Evolutionary conservation across 768 basidiomycete species (phyloP).

Genomic region (Leccinum subtestaceum): DNA sequence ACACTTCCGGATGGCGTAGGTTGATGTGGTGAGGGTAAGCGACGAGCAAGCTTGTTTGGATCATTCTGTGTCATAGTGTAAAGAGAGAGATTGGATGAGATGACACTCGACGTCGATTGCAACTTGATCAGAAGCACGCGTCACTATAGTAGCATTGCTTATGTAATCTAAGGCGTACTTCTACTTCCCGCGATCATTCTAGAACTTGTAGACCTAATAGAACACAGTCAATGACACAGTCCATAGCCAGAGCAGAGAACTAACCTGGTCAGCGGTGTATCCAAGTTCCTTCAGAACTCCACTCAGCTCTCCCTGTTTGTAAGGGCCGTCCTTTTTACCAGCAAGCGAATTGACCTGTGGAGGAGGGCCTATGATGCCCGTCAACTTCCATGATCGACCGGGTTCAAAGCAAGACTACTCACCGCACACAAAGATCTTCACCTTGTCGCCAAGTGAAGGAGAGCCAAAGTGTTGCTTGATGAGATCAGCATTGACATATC

Average conservation of each 20-base stretch:
- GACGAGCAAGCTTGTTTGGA: conserved; percentile 34
- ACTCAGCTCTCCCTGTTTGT: conserved; percentile 78
- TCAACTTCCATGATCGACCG: not conserved
- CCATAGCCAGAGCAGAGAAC: not conserved
- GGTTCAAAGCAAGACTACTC: conserved; percentile 23
- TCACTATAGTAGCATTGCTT: conserved; percentile 21
- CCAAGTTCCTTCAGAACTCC: conserved; percentile 87
- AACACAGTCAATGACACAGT: not conserved
- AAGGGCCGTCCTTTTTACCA: conserved; percentile 79
- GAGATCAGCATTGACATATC: conserved; percentile 71
- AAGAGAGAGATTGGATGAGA: conserved; percentile 1
- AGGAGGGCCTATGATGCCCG: conserved; percentile 56
- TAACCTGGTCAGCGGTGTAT: conserved; percentile 84
- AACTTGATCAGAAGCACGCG: conserved; percentile 27
- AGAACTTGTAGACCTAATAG: conserved; percentile 43
- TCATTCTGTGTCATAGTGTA: conserved; percentile 48
- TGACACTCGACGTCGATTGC: conserved; percentile 17
- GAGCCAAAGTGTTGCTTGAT: conserved; percentile 72
- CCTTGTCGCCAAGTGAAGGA: conserved; percentile 64
- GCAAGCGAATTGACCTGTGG: conserved; percentile 84
- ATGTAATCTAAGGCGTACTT: conserved; percentile 27
- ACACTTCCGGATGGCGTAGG: conserved; percentile 38
- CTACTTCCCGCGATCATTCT: conserved; percentile 4
- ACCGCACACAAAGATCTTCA: conserved; percentile 91
- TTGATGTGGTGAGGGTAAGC: conserved; percentile 40